Evolutionary conservation across 1,284 basidiomycete species (phyloP).

Genomic region (Caloboletus inedulis): DNA sequence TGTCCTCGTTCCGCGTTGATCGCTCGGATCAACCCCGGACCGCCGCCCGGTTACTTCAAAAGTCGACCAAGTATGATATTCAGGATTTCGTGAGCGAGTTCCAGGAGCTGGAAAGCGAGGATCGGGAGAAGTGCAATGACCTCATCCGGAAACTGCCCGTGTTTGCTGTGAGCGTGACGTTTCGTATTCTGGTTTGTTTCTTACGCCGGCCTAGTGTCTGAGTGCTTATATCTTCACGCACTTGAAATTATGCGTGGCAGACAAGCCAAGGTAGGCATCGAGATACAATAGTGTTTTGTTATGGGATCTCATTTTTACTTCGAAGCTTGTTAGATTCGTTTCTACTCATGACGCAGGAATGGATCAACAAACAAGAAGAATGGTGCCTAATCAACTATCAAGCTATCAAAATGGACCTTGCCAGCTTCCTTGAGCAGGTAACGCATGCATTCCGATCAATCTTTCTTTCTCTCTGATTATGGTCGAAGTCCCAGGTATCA

Average conservation of each 20-base stretch:
- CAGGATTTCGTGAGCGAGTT: constrained; percentile 21
- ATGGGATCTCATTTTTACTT: background rate
- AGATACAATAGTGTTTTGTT: background rate
- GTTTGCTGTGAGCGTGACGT: constrained; percentile 22
- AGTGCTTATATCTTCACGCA: constrained; percentile 27
- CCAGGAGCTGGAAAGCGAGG: constrained; percentile 10
- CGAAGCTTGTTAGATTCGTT: constrained; percentile 24
- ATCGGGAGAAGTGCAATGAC: constrained; percentile 17
- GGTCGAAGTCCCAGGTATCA: constrained; percentile 14
- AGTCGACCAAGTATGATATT: constrained; percentile 24
- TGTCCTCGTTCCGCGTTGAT: constrained; percentile 23
- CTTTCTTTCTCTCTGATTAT: constrained; percentile 3
- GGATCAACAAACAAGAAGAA: constrained; percentile 22
- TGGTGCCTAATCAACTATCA: constrained; percentile 30
- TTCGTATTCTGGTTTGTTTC: background rate
- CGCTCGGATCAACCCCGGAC: constrained; percentile 24
- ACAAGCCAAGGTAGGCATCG: constrained; percentile 15
- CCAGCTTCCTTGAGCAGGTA: constrained; percentile 20
- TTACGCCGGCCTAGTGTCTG: constrained; percentile 18
- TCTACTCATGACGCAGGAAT: constrained; percentile 13
- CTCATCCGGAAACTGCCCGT: constrained; percentile 23
- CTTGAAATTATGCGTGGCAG: constrained; percentile 23
- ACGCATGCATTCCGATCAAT: background rate
- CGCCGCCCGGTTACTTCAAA: constrained; percentile 20
- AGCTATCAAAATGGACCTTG: constrained; percentile 18